These are phyloP conservation scores for Candida boidinii DNA, from an alignment of 805 yeast genomes.

Conservation along the genomic window DNA sequence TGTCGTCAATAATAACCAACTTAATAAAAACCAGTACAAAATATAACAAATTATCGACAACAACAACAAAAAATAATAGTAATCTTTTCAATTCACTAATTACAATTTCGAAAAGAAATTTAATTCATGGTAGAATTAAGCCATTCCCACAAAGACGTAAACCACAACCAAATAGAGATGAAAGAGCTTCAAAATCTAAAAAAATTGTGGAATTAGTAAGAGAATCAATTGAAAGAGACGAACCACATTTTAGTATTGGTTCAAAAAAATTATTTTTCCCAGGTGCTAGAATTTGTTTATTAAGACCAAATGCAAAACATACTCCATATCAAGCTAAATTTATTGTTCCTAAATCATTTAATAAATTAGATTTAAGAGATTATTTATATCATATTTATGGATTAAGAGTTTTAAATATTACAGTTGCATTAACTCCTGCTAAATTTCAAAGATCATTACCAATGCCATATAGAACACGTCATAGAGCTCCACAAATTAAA, in stretches of 20 bases:
- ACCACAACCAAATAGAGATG: conserved; percentile 11
- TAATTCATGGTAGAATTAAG: conserved; percentile 20
- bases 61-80: neutral
- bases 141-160: conserved; percentile 18
- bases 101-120: conserved; percentile 13
- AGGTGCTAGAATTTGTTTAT: conserved; percentile 65
- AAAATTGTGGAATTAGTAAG: conserved; percentile 19
- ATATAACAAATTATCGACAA: neutral
- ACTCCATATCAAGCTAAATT: conserved; percentile 97
- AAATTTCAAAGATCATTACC: conserved; percentile 49
- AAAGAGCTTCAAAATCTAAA: conserved; percentile 20
- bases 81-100: conserved; percentile 6
- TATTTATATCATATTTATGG: conserved; percentile 88
- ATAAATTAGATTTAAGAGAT: conserved; percentile 90
- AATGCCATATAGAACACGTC: conserved; percentile 53
- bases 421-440: conserved; percentile 77
- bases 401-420: conserved; percentile 77
- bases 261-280: conserved; percentile 75
- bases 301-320: conserved; percentile 92
- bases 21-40: neutral
- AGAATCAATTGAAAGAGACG: conserved; percentile 49
- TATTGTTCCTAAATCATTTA: conserved; percentile 87
- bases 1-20: too few relatives aligned
- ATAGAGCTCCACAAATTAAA: conserved; percentile 73
- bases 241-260: conserved; percentile 81